phyloP scores from a whole-genome alignment of 768 basidiomycete genomes.

The Collybiopsis confluens region DNA sequence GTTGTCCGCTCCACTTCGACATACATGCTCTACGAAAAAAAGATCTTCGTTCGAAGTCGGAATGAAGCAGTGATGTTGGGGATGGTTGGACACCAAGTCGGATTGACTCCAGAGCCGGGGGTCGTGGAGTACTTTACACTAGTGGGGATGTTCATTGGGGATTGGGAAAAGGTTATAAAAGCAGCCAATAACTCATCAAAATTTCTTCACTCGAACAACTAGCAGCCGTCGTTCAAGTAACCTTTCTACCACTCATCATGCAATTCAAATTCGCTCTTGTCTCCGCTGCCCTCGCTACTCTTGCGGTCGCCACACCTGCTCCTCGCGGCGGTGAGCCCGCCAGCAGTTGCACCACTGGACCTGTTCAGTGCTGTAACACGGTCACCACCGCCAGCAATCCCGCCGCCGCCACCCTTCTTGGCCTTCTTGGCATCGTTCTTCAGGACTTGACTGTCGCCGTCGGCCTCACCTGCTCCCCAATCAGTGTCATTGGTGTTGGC shows the following conservation, averaged over 20 bases:
- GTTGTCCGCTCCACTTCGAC: too few relatives aligned
- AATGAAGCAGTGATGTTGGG: too few relatives aligned
- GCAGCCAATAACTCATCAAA: neutral
- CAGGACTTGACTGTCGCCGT: slow-evolving; percentile 1
- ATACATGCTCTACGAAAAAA: too few relatives aligned
- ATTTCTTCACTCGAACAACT: slow-evolving; percentile 4
- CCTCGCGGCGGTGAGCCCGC: neutral
- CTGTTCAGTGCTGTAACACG: slow-evolving; percentile 6
- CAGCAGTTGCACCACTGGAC: slow-evolving; percentile 1
- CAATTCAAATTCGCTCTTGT: slow-evolving; percentile 7
- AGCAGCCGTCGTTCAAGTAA: slow-evolving; percentile 4
- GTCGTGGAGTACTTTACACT: too few relatives aligned
- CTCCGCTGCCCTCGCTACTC: neutral
- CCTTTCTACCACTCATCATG: neutral
- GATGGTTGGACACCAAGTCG: too few relatives aligned
- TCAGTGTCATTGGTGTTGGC: slow-evolving; percentile 1
- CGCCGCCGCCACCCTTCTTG: neutral
- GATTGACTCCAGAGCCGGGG: too few relatives aligned
- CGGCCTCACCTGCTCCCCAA: slow-evolving; percentile 3
- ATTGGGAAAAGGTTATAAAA: neutral
- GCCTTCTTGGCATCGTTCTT: neutral
- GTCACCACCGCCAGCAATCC: neutral
- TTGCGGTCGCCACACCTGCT: neutral
- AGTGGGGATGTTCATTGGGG: neutral
- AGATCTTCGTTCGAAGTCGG: too few relatives aligned